Base-by-base conservation (phyloP, 495 filamentous ascomycete genomes). In the Saxophila tyrrhenica region DNA sequence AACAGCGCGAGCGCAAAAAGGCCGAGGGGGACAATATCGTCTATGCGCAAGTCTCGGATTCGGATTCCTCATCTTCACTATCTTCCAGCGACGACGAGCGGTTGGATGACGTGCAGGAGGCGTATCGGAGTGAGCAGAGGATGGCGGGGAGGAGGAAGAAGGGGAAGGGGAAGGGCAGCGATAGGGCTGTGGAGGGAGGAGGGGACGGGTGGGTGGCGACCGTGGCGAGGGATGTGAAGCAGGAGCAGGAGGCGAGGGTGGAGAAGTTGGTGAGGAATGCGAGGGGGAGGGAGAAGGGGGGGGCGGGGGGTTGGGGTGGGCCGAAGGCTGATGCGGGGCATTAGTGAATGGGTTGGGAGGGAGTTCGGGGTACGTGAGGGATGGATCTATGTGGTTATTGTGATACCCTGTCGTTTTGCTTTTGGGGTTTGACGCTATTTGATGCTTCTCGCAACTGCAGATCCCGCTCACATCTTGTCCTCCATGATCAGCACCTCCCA, bases 1-100 rank as follows among this genome's bases (percentile, higher is more conserved):
- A 81, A 62, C 82, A 84, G 57, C 64, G 79, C 24, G 77, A 81
- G 15, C 68, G 71, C 25, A 87, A 85, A 72, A 77, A 80, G 71
- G 67, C 65, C 25, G 77, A 82, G 50, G 84, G 85, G 35, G 66
- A 73, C n/a, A 2, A 32, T 16, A 70, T 85, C 25, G 72, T 78
- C 3, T 85, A 82, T 66, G 78, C 86, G 22, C 79, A 91, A 57
- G 75, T 80, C 55, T 23, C 38, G 13, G 42, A 46, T 9, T 25
- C 9, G 2, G 52, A 38, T 17, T 57, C 72, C n/a, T 75, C 89
- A 35, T 55, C 45, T 21, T 57, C 72, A 15, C 75, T 89, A 38
- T 86, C 83, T 11, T 35, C 25, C 25, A 39, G 29, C 24, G 48
- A 50, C 10, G 25, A 50, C 48, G 48, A 50, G 48, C 10, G 25